Conservation (phyloP, 805 yeast species). For the Ogataea chonburiensis region DNA sequence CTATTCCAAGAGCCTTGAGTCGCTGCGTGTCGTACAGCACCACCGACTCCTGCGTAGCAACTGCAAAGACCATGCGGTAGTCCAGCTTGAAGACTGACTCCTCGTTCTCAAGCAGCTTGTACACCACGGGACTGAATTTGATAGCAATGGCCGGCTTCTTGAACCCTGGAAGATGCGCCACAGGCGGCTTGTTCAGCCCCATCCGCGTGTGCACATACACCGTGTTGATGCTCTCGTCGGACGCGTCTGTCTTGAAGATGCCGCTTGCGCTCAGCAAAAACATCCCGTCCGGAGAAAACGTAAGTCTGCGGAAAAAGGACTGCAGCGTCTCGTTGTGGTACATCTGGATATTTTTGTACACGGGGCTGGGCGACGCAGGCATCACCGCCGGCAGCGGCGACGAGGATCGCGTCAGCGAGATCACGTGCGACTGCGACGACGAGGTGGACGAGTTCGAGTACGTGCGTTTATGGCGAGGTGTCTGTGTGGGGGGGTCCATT, state of each 20-base stretch:
- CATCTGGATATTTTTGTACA: conserved; percentile 43
- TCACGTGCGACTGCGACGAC: conserved; percentile 32
- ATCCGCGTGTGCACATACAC: conserved; percentile 77
- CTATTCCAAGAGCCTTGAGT: conserved; percentile 65
- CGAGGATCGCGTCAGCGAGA: conserved; percentile 26
- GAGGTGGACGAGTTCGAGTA: conserved; percentile 41
- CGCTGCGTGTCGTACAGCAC: conserved; percentile 77
- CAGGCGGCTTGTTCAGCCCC: conserved; percentile 67
- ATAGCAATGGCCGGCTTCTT: conserved; percentile 83
- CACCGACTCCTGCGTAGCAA: conserved; percentile 88
- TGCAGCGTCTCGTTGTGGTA: conserved; percentile 87
- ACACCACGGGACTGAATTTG: conserved; percentile 69
- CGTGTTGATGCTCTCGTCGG: conserved; percentile 46
- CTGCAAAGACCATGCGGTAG: conserved; percentile 84
- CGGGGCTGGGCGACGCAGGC: conserved; percentile 33
- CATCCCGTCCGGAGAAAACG: conserved; percentile 89
- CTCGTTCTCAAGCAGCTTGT: conserved; percentile 34
- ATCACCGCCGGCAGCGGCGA: conserved; percentile 46
- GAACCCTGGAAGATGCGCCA: conserved; percentile 75
- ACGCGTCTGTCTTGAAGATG: conserved; percentile 39
- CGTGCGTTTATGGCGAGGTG: conserved; percentile 39
- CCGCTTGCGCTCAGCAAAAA: conserved; percentile 80
- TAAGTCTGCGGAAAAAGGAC: conserved; percentile 82
- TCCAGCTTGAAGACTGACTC: conserved; percentile 52
- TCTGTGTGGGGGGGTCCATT: conserved; percentile 34